phyloP scores from a whole-genome alignment of 108 stramenopile genomes.

The Cyclotella atomus region DNA sequence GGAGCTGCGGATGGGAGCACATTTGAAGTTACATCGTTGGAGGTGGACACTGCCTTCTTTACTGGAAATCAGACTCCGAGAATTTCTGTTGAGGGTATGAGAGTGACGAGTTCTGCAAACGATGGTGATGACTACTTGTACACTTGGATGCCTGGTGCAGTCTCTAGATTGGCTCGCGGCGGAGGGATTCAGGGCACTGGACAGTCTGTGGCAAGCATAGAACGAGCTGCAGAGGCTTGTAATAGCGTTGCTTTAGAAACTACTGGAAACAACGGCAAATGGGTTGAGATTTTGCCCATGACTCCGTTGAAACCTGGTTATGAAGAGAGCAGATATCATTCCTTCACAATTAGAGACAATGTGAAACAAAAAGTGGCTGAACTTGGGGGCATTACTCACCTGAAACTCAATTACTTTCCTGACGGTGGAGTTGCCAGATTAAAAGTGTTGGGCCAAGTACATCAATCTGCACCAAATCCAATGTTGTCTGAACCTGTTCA shows the following conservation, averaged over 20 bases:
- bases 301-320: slow-evolving; percentile 80
- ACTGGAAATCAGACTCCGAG: slow-evolving; percentile 91
- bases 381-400: slow-evolving; percentile 45
- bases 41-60: slow-evolving; percentile 92
- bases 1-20: background rate
- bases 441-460: slow-evolving; percentile 24
- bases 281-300: slow-evolving; percentile 67
- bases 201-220: slow-evolving; percentile 53
- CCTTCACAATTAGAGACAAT: slow-evolving; percentile 48
- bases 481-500: slow-evolving; percentile 51
- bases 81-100: slow-evolving; percentile 71
- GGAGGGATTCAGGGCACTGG: slow-evolving; percentile 74
- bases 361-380: slow-evolving; percentile 9
- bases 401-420: slow-evolving; percentile 74
- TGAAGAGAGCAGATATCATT: slow-evolving; percentile 74
- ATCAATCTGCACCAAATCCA: slow-evolving; percentile 12
- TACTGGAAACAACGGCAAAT: slow-evolving; percentile 34
- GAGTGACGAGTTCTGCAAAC: slow-evolving; percentile 5
- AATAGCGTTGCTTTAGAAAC: slow-evolving; percentile 20
- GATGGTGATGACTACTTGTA: slow-evolving; percentile 39
- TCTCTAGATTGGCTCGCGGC: slow-evolving; percentile 52
- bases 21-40: slow-evolving; percentile 50
- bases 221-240: slow-evolving; percentile 59
- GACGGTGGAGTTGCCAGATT: slow-evolving; percentile 94
- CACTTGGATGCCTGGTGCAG: slow-evolving; percentile 57